Conservation (phyloP, 2,329 filamentous ascomycete species). For the Helotiales sp. region DNA sequence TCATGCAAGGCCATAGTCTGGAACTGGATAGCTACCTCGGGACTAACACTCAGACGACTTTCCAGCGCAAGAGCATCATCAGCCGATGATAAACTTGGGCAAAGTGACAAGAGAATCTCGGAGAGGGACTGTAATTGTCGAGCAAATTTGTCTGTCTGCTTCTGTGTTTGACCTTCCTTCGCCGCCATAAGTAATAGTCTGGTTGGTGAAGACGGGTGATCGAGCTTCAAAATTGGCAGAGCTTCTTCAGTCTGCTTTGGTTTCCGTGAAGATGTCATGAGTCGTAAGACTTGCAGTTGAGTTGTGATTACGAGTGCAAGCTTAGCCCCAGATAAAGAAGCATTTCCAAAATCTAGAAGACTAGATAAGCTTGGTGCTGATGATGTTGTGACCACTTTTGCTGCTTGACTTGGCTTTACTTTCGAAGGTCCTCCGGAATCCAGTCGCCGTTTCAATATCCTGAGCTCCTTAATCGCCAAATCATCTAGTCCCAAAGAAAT, state of each 20-base stretch:
- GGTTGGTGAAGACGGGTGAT: constrained; percentile 55
- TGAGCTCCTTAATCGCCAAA: constrained; percentile 68
- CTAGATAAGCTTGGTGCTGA: constrained; percentile 52
- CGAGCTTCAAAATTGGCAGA: constrained; percentile 54
- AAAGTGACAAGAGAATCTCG: constrained; percentile 63
- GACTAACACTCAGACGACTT: constrained; percentile 53
- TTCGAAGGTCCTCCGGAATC: constrained; percentile 41
- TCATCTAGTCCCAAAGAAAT: constrained; percentile 63
- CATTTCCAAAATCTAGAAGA: constrained; percentile 60
- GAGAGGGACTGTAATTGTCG: constrained; percentile 68
- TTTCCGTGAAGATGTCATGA: constrained; percentile 61
- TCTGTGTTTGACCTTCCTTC: constrained; percentile 38
- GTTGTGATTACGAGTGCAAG: constrained; percentile 59
- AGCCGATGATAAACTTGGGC: constrained; percentile 64
- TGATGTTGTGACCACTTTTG: constrained; percentile 36
- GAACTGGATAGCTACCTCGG: constrained; percentile 59
- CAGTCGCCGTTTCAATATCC: constrained; percentile 63
- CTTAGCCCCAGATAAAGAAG: constrained; percentile 43
- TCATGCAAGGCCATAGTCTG: constrained; percentile 63
- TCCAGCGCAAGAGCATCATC: constrained; percentile 59
- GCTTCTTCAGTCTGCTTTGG: constrained; percentile 58
- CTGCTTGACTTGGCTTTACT: constrained; percentile 27
- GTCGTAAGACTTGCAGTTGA: constrained; percentile 64
- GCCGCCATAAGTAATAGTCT: constrained; percentile 52
- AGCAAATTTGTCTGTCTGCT: constrained; percentile 56